phyloP scores from a whole-genome alignment of 192 early-diverging fungal genomes.

The Coemansia aciculifera region DNA sequence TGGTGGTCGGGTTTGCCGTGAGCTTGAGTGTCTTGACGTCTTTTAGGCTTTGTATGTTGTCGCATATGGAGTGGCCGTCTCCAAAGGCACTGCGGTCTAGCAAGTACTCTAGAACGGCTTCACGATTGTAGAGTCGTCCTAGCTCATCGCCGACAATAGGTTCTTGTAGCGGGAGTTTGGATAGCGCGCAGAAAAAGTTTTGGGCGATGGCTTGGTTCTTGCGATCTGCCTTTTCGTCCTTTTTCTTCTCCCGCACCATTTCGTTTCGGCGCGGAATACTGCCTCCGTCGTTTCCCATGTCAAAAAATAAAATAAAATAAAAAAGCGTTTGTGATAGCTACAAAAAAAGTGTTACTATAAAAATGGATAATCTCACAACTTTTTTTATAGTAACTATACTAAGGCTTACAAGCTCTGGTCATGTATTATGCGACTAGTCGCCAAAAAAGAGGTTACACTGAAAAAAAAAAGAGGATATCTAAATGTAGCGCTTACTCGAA shows the following conservation, averaged over 20 bases:
- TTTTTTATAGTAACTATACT: not conserved
- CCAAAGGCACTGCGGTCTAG: conserved; percentile 59
- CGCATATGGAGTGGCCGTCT: conserved; percentile 47
- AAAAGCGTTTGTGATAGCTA: not conserved
- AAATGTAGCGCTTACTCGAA: conserved; percentile 68
- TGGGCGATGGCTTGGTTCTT: conserved; percentile 30
- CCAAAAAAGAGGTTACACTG: not conserved
- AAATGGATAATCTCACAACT: not conserved
- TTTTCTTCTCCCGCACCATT: conserved; percentile 50
- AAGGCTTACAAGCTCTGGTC: not conserved
- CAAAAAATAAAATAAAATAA: not conserved
- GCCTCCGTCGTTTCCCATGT: conserved; percentile 58
- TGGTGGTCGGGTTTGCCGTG: not conserved
- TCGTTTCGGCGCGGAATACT: conserved; percentile 56
- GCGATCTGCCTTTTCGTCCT: conserved; percentile 37
- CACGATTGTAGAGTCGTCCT: conserved; percentile 75
- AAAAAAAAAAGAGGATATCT: not conserved
- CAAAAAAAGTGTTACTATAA: not conserved
- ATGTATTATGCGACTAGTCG: conserved; percentile 1
- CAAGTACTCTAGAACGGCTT: conserved; percentile 64
- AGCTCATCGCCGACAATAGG: conserved; percentile 65
- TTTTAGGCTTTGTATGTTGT: conserved; percentile 15
- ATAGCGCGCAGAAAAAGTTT: conserved; percentile 40
- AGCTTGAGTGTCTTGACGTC: conserved; percentile 29
- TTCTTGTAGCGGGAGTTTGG: conserved; percentile 54